Conservation (phyloP, 495 filamentous ascomycete genomes). For the Penicillium alfredii region DNA sequence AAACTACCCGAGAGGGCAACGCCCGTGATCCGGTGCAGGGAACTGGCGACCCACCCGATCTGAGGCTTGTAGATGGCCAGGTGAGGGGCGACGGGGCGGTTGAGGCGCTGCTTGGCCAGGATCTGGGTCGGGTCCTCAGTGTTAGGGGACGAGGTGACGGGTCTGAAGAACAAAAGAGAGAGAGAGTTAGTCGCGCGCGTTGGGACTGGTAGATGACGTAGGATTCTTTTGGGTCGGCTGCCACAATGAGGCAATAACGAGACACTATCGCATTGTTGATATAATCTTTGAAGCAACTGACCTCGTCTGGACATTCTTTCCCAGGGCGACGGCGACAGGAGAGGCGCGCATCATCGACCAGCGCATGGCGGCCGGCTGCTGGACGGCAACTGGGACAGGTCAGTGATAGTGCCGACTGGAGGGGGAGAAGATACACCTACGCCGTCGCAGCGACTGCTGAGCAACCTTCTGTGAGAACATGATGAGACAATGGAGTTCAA, state of each 20-base stretch:
- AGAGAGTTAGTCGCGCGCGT: conserved; percentile 12
- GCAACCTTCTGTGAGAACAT: conserved; percentile 65
- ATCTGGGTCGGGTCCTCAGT: conserved; percentile 57
- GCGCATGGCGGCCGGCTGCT: conserved; percentile 44
- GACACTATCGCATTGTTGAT: too few relatives aligned
- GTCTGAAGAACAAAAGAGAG: conserved; percentile 16
- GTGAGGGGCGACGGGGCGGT: conserved; percentile 83
- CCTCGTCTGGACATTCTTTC: conserved; percentile 50
- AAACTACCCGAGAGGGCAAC: conserved; percentile 61
- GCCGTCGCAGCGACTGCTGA: conserved; percentile 61
- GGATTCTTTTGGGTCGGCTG: conserved; percentile 9
- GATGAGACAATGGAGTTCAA: conserved; percentile 22
- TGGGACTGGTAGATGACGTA: conserved; percentile 27
- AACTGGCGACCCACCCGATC: conserved; percentile 76
- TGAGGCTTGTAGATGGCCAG: conserved; percentile 82
- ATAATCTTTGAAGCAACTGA: conserved; percentile 34
- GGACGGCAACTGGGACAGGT: conserved; percentile 39
- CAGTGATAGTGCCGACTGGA: background rate
- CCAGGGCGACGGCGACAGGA: conserved; percentile 45
- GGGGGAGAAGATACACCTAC: conserved; percentile 40
- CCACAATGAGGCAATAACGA: too few relatives aligned
- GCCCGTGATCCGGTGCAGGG: conserved; percentile 78
- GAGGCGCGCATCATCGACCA: conserved; percentile 45
- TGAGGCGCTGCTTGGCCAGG: conserved; percentile 76
- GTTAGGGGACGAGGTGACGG: conserved; percentile 54